Conservation (phyloP, 208 protist genomes). For the Crithidia expoeki region DNA sequence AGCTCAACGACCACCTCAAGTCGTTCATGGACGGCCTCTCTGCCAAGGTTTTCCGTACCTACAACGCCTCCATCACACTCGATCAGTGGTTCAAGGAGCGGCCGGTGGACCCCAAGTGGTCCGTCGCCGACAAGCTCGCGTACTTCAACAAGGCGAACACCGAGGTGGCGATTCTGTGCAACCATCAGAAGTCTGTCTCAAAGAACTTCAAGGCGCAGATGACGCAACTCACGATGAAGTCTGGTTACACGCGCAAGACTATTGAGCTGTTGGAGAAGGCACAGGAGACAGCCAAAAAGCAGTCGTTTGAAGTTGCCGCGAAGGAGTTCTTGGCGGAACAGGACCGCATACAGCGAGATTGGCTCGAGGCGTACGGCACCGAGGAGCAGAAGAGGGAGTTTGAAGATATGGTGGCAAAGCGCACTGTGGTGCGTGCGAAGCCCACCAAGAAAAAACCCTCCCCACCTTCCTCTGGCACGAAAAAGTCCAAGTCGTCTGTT, state of each 20-base stretch:
- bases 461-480: conserved; percentile 27
- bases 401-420: conserved; percentile 76
- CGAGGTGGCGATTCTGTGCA: conserved; percentile 99
- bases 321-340: conserved; percentile 88
- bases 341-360: conserved; percentile 88
- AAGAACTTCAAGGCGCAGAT: conserved; percentile 89
- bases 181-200: conserved; percentile 98
- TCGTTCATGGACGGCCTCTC: conserved; percentile 96
- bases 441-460: conserved; percentile 40
- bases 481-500: conserved; percentile 33
- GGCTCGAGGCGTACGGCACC: conserved; percentile 88
- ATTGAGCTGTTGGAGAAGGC: conserved; percentile 86
- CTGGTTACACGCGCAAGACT: conserved; percentile 68
- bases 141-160: conserved; percentile 99
- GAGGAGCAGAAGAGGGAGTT: conserved; percentile 91
- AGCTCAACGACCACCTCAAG: conserved; percentile 98
- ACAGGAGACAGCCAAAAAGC: conserved; percentile 56
- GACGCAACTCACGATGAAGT: conserved; percentile 82
- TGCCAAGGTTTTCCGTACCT: conserved; percentile 99
- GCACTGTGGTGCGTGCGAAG: conserved; percentile 36
- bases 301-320: conserved; percentile 69
- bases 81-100: conserved; percentile 95
- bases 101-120: conserved; percentile 68
- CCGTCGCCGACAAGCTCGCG: conserved; percentile 88
- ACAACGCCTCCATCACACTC: conserved; percentile 98